Base-by-base conservation (phyloP, 768 basidiomycete species). In the Rhizopogon sp. region DNA sequence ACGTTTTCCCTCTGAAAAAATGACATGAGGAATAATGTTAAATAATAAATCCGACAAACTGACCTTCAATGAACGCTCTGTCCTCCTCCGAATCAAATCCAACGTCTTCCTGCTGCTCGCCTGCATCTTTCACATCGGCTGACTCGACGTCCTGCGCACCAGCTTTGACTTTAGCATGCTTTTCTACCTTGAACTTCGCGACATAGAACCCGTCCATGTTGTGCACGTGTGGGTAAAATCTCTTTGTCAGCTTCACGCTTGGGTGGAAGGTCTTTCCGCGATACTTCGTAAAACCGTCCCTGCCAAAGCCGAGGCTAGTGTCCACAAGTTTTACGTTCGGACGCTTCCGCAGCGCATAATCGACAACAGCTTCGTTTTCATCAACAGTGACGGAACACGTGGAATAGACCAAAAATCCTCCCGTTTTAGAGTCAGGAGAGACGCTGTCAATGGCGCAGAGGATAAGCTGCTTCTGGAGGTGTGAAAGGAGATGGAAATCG, bases 171-270 rank as follows among this genome's bases (percentile, higher is more conserved):
- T 89, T 94, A 46, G 74, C 66, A 56, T 87, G 79, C 71, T 84
- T 90, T 67, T 84, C 88, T n/a, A 98, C 87, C 72, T 90, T 95
- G 80, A 99, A 92, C 72, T 98, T 98, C 56, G 96, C 96, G 53
- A 98, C 95, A 70, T 81, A 99, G 80, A 99, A 99, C 5, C 97
- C 97, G 69, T 99, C 97, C 95, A 98, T 97, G 72, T 99, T 99
- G 74, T 98, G 95, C 63, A 97, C 94, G 71, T 98, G 95, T 14
- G 95, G 91, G 68, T 94, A 96, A 70, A 93, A 96, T 57, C 97
- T 77, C 61, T 93, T 76, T 17, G 97, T 97, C 60, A 96, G 71
- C 58, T 75, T 79, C 63, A 99, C 68, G 59, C 81, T 88, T 35
- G 88, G 78, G 67, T 85, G 79, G 74, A 98, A 98, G 31, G 72